Evolutionary conservation across 2,329 filamentous ascomycete genomes (phyloP), one percentile per base, ranked within the genome.

Genomic region (Orbilia ellipsospora): DNA sequence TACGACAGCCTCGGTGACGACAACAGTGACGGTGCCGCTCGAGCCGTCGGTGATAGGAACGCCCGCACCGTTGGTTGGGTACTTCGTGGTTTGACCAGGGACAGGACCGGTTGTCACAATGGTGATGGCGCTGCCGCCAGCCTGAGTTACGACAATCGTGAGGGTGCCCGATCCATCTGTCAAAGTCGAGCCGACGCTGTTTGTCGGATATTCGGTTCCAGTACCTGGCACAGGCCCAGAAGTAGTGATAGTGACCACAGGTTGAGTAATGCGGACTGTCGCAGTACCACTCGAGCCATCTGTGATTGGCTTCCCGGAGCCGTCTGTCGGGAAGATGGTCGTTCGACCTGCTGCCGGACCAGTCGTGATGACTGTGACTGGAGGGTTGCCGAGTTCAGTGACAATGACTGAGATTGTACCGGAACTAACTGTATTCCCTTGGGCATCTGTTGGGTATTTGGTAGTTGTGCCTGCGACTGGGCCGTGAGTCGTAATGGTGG

Each of bases 181-280:
- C n/a, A n/a, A n/a, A n/a, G n/a, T n/a, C n/a, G n/a, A n/a, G n/a
- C n/a, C n/a, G n/a, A n/a, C n/a, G n/a, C n/a, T n/a, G n/a, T n/a
- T n/a, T n/a, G n/a, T n/a, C n/a, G n/a, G n/a, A n/a, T n/a, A n/a
- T n/a, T n/a, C n/a, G n/a, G n/a, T n/a, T n/a, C 4, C 4, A 16
- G 13, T 45, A 12, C 42, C 42, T 3, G 42, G 4, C 2, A 12
- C 42, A 4, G 12, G 4, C 3, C 42, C 42, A 4, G 42, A 5
- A 3, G 55, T 59, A 13, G 13, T 20, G 16, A 36, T 18, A 6
- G 55, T 20, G 7, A 5, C 15, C 2, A 20, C 15, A 18, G 26
- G 12, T 10, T 59, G 36, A 7, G 55, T 59, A 40, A 59, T 59
- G 31, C n/a, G n/a, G 20, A 59, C 55, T 6, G 55, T 59, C 12